Evolutionary conservation across 441 rosid species (phyloP).

Genomic region (Pelargonium australe): DNA sequence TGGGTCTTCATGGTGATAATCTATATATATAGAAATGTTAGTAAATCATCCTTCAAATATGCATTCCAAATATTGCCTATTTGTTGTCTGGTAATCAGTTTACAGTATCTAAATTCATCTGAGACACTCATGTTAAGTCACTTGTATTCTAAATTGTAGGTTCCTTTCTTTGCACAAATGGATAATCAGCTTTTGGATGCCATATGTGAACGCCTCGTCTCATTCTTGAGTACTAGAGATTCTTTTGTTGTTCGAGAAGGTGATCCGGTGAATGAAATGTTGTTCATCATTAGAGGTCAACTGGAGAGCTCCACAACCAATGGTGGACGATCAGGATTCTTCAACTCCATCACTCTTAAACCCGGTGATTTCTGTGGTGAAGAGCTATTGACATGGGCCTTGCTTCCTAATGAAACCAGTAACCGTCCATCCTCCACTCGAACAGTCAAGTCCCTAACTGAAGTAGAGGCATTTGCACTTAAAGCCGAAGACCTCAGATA

Average conservation of each 20-base stretch:
- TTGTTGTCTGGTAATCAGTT: too few relatives aligned
- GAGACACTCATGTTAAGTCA: not conserved
- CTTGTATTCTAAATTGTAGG: constrained; percentile 33
- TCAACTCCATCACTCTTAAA: constrained; percentile 58
- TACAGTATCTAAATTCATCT: too few relatives aligned
- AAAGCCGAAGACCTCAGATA: constrained; percentile 86
- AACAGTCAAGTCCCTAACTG: constrained; percentile 67
- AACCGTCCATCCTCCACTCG: constrained; percentile 84
- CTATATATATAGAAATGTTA: too few relatives aligned
- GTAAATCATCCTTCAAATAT: too few relatives aligned
- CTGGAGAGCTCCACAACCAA: constrained; percentile 92
- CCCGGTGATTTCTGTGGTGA: constrained; percentile 92
- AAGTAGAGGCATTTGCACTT: constrained; percentile 86
- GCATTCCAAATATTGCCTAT: too few relatives aligned
- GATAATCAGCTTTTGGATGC: constrained; percentile 89
- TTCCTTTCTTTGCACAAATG: constrained; percentile 91
- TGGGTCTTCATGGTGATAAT: too few relatives aligned
- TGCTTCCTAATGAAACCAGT: constrained; percentile 65
- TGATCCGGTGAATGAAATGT: constrained; percentile 79
- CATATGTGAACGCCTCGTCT: constrained; percentile 71
- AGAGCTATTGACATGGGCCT: constrained; percentile 83
- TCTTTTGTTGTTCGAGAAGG: constrained; percentile 85
- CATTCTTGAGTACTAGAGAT: constrained; percentile 65
- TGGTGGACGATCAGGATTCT: constrained; percentile 92
- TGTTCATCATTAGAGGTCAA: constrained; percentile 74